These are phyloP conservation scores for Cydonia oblonga DNA, from an alignment of 331 rosid species.

Conservation along the genomic window DNA sequence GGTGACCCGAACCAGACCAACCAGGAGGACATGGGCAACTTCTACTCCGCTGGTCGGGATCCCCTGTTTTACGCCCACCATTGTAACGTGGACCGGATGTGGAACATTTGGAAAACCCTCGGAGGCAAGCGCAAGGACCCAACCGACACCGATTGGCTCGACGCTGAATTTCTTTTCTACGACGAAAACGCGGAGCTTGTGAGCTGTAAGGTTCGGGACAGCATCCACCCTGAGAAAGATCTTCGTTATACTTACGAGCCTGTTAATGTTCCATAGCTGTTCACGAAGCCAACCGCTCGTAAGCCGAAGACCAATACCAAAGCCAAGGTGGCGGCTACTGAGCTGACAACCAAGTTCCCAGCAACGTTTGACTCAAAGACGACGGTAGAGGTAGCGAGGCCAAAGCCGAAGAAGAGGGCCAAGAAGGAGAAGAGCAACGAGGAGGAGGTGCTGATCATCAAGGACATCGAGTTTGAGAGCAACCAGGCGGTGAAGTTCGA, in stretches of 20 bases:
- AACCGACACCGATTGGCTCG: constrained; percentile 39
- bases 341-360: constrained; percentile 21
- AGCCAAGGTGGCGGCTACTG: not conserved
- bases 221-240: constrained; percentile 24
- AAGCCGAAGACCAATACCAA: constrained; percentile 20
- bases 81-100: constrained; percentile 63
- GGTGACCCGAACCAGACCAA: not conserved
- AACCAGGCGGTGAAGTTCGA: constrained; percentile 37
- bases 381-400: constrained; percentile 37
- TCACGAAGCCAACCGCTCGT: constrained; percentile 43
- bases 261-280: constrained; percentile 39
- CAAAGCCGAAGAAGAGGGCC: constrained; percentile 33
- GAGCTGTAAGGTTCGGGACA: constrained; percentile 47
- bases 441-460: constrained; percentile 60
- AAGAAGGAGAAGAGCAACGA: constrained; percentile 36
- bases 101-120: constrained; percentile 19
- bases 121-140: constrained; percentile 36
- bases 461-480: constrained; percentile 38
- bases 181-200: constrained; percentile 54
- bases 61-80: constrained; percentile 69
- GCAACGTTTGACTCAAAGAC: constrained; percentile 17
- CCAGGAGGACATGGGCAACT: constrained; percentile 13
- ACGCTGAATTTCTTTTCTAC: constrained; percentile 54
- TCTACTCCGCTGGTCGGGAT: constrained; percentile 64
- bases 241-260: constrained; percentile 51